A percentile compares a stretch with the other conserved stretches of the same genome.
Conservation (phyloP, 768 basidiomycete species). For the Cantharellus cinnabarinus region DNA sequence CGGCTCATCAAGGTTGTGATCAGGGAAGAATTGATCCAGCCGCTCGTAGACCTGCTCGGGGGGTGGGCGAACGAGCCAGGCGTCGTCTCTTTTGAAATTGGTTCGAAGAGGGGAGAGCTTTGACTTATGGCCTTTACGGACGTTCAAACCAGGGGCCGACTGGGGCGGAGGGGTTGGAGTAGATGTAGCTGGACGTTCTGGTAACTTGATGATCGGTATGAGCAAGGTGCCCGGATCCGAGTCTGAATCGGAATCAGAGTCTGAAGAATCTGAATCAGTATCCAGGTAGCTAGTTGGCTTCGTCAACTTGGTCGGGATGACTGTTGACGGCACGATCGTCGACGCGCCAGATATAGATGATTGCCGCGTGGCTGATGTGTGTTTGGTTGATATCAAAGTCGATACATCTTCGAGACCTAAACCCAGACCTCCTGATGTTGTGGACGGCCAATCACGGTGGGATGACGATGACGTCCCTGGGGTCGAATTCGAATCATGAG, state of each 20-base stretch:
- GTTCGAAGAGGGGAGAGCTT: not conserved
- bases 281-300: constrained; percentile 1
- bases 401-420: too few relatives aligned
- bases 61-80: constrained; percentile 79
- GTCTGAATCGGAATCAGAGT: constrained; percentile 6
- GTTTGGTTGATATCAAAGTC: too few relatives aligned
- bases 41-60: constrained; percentile 87
- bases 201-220: too few relatives aligned
- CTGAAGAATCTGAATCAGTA: constrained; percentile 7
- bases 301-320: constrained; percentile 23
- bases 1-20: constrained; percentile 88
- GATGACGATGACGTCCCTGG: too few relatives aligned
- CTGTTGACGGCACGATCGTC: constrained; percentile 22
- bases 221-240: not conserved
- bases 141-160: not conserved
- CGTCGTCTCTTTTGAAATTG: constrained; percentile 21
- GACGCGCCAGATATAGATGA: too few relatives aligned
- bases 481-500: too few relatives aligned
- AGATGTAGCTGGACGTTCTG: too few relatives aligned
- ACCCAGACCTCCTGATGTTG: too few relatives aligned
- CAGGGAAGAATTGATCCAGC: constrained; percentile 87
- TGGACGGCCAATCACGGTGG: too few relatives aligned
- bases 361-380: too few relatives aligned
- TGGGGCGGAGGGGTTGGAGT: too few relatives aligned
- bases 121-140: not conserved